Evolutionary conservation across 2,329 filamentous ascomycete species (phyloP), one percentile per base, ranked within the genome.

Genomic region (Huntiella decipiens): DNA sequence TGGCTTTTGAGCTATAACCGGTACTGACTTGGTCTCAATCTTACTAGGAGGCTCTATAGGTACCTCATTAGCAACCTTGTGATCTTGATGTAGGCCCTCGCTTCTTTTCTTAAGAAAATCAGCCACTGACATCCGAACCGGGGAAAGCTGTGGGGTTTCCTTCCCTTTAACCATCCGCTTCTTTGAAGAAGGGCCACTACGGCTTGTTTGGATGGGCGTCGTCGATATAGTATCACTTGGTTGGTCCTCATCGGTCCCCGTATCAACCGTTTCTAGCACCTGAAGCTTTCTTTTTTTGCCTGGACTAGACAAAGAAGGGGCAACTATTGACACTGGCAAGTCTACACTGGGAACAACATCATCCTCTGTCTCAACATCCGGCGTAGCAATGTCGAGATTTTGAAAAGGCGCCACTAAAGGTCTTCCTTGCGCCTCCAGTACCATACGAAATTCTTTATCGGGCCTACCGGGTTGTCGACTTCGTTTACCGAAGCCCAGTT

Each of bases 241-340:
- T 40, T 39, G 11, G 10, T 35, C 36, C n/a, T 33, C 38, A 2
- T 17, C 17, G 1, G 31, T 15, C 10, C 19, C 17, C 4, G 28
- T 34, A 3, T n/a, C 12, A 17, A 13, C 41, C 11, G 16, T 12
- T 6, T 46, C 44, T 13, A 40, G 8, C 17, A 34, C 22, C 28
- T 33, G 10, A 4, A 33, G 28, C n/a, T 40, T 40, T 19, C 35
- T 6, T 13, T 46, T 39, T 37, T 40, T 46, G 5, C 15, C n/a
- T 8, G 22, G 40, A 42, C 28, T 38, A 11, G 45, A 35, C 13
- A 47, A 15, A 33, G 40, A 47, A n/a, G 40, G 19, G 3, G 19
- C 45, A 3, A 35, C n/a, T 11, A 15, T 22, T 19, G 33, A 37
- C 5, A n/a, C 28, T 10, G 45, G 39, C 3, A 32, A 31, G 15